A percentile compares a stretch with the other conserved stretches of the same genome.
phyloP scores from a whole-genome alignment of 805 yeast genomes.

The Yarrowia yakushimensis region DNA sequence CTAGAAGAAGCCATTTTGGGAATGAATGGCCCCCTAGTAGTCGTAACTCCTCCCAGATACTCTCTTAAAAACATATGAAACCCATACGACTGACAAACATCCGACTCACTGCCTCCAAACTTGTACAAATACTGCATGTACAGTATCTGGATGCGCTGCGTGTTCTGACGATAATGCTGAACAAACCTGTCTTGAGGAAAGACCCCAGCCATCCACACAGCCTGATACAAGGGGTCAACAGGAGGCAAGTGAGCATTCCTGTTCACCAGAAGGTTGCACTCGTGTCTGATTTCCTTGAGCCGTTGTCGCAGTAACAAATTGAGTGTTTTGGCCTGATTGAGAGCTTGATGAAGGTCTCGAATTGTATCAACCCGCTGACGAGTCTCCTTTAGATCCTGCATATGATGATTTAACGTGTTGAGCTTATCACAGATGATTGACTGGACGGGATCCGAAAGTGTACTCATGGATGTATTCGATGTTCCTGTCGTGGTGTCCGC shows the following conservation, averaged over 20 bases:
- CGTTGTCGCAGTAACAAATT: background rate
- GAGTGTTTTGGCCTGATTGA: slow-evolving; percentile 4
- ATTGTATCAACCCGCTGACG: background rate
- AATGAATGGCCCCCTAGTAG: background rate
- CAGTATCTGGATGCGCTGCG: background rate
- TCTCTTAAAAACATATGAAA: background rate
- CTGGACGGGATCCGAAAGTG: background rate
- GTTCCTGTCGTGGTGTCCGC: too few species aligned
- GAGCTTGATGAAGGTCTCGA: background rate
- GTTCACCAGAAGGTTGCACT: background rate
- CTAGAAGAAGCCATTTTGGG: background rate
- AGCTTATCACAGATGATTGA: background rate
- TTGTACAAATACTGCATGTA: background rate
- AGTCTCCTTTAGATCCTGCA: background rate
- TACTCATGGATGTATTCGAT: too few species aligned
- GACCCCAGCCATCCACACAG: slow-evolving; percentile 2
- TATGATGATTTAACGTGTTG: background rate
- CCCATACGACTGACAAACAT: background rate
- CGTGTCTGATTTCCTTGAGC: background rate
- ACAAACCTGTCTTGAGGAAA: background rate
- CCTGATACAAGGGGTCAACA: background rate
- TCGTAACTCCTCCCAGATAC: background rate
- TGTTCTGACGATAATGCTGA: background rate
- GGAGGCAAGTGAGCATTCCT: background rate
- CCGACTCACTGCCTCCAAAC: background rate